Base-by-base conservation (phyloP, 345 rosid genomes). In the Laguncularia racemosa region DNA sequence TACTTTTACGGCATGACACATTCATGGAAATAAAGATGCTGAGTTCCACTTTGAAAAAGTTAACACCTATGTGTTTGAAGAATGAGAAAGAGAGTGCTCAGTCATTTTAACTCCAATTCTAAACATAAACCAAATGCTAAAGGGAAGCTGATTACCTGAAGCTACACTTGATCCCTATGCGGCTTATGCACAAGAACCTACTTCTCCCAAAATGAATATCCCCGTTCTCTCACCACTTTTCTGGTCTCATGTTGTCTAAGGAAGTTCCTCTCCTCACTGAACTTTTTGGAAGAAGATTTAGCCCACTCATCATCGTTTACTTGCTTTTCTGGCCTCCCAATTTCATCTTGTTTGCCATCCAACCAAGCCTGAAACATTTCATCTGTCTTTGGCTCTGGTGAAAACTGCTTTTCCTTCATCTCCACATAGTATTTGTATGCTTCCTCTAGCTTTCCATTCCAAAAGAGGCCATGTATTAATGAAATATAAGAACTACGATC, bases 391-490 rank as follows among this genome's bases (percentile, higher is more conserved):
- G 82, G 89, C 64, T 83, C 91, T 1, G 95, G 84, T 53, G 77
- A 71, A 47, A 84, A 57, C 20, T 79, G 81, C 38, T 76, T 93
- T 48, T 61, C 84, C 73, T 83, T 84, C 99, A 87, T 89, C 76
- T 89, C 96, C 65, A 47, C 55, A 67, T 83, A 86, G 74, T 74
- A 89, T 65, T 73, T 65, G 69, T 79, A 57, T 13, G 99, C 97
- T 71, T 72, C 89, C 61, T 83, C 90, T 70, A 93, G 51, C 77
- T 74, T 83, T 50, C 91, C 95, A 70, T 85, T 89, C 65, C 89
- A 73, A 72, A 89, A 85, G 44, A 93, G 73, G 33, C 96, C 99
- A 75, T 93, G 96, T 68, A 89, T 89, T 69, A 93, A 74, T 64
- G 81, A 97, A 71, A 81, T 72, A 62, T 89, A 89, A 17, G 86